These are phyloP conservation scores for Saccharum spontaneum DNA, from an alignment of 176 grass and related monocot genomes.

Conservation along the genomic window DNA sequence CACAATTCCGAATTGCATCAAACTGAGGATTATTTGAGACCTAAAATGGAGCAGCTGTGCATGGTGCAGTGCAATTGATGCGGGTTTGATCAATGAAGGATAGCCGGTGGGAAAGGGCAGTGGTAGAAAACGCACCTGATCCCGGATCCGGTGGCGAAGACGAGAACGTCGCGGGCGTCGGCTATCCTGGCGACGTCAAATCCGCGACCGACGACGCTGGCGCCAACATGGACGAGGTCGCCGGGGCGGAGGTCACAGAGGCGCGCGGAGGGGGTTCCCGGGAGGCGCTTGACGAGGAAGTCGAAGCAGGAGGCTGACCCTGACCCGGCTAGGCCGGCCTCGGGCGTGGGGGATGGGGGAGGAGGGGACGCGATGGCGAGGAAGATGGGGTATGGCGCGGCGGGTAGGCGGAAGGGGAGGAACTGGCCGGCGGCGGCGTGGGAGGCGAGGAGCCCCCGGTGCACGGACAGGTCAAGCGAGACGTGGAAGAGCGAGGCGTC, in stretches of 20 bases:
- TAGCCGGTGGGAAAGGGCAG: neutral
- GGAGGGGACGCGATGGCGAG: slow-evolving; percentile 75
- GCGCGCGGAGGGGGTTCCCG: slow-evolving; percentile 50
- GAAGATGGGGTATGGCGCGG: slow-evolving; percentile 55
- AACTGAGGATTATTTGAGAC: neutral
- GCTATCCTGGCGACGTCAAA: slow-evolving; percentile 50
- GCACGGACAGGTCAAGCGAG: slow-evolving; percentile 63
- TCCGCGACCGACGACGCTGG: slow-evolving; percentile 54
- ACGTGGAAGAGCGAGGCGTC: slow-evolving; percentile 80
- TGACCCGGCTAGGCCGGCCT: neutral
- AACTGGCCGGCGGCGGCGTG: slow-evolving; percentile 77
- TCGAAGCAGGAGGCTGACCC: slow-evolving; percentile 22
- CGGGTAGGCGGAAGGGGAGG: slow-evolving; percentile 63
- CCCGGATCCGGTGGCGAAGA: slow-evolving; percentile 82
- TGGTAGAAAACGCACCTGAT: slow-evolving; percentile 48
- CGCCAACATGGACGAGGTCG: slow-evolving; percentile 51
- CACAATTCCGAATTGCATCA: neutral
- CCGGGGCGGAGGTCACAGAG: slow-evolving; percentile 61
- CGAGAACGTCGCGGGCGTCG: slow-evolving; percentile 41
- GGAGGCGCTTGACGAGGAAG: slow-evolving; percentile 73
- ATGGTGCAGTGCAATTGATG: neutral
- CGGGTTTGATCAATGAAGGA: neutral
- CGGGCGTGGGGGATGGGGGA: neutral
- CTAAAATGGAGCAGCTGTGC: neutral
- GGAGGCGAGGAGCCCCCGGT: slow-evolving; percentile 46